Base-by-base conservation (phyloP, 108 stramenopile species). In the Seminavis robusta region DNA sequence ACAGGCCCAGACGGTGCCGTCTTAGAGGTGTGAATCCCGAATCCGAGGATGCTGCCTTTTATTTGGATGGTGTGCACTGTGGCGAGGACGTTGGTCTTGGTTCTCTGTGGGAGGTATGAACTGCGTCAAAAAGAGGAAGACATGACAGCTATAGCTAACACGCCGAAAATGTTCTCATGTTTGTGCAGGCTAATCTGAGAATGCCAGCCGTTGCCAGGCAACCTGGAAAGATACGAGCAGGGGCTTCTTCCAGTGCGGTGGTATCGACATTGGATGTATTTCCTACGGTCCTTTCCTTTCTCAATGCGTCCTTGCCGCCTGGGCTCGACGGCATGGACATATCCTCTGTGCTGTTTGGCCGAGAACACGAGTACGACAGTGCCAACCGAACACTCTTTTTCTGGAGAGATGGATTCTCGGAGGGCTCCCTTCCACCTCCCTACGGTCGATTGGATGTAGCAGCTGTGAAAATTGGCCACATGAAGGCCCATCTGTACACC, bases 81-180 rank as follows among this genome's bases (percentile, higher is more conserved):
- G 84, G 84, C 4, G 53, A 64, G 9, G 84, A 85, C 58, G 72
- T 66, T 23, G 84, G 84, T 1, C 71, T 85, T 1, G 86, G 82
- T 32, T 77, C 76, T 17, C 48, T 74, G 21, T 88, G 86, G 81
- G 82, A 88, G 59, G n/a, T n/a, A n/a, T n/a, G n/a, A n/a, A n/a
- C n/a, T n/a, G n/a, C n/a, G n/a, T n/a, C n/a, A n/a, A n/a, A n/a
- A n/a, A n/a, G n/a, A n/a, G n/a, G n/a, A n/a, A n/a, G n/a, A n/a
- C n/a, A n/a, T n/a, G n/a, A n/a, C n/a, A n/a, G n/a, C n/a, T n/a
- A n/a, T n/a, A n/a, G n/a, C n/a, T n/a, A n/a, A n/a, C n/a, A n/a
- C n/a, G n/a, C n/a, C n/a, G n/a, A n/a, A n/a, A n/a, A n/a, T n/a
- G n/a, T n/a, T n/a, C n/a, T n/a, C n/a, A n/a, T n/a, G n/a, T n/a